Percentiles rank a stretch among this genome's conserved stretches.
Conservation (phyloP, 495 filamentous ascomycete genomes). For the Penicillium odoratum region DNA sequence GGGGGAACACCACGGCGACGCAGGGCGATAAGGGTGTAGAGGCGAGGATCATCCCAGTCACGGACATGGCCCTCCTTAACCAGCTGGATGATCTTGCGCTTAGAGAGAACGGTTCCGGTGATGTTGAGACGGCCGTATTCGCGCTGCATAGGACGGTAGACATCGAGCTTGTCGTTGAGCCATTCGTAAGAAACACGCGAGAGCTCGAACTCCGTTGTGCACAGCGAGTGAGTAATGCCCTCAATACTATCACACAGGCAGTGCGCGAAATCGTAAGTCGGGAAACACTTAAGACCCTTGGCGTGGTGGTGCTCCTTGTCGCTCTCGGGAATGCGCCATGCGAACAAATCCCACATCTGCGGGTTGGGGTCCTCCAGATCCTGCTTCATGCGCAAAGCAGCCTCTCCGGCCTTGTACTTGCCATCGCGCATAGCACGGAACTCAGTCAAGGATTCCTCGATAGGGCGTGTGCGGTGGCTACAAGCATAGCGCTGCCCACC, state of each 20-base stretch:
- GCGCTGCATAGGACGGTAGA: constrained; percentile 85
- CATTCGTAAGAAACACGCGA: constrained; percentile 83
- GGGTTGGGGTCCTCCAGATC: constrained; percentile 58
- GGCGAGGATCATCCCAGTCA: constrained; percentile 85
- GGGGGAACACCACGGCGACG: constrained; percentile 82
- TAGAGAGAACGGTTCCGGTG: constrained; percentile 77
- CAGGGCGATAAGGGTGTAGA: constrained; percentile 86
- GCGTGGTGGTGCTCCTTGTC: constrained; percentile 67
- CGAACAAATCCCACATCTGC: constrained; percentile 70
- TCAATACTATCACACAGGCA: constrained; percentile 89
- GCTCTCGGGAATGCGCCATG: constrained; percentile 69
- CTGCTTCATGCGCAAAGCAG: constrained; percentile 90
- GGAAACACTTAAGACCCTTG: constrained; percentile 74
- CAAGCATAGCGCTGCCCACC: constrained; percentile 75
- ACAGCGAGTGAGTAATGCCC: constrained; percentile 83
- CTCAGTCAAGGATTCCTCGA: constrained; percentile 74
- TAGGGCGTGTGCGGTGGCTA: constrained; percentile 68
- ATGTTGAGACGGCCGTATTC: constrained; percentile 79
- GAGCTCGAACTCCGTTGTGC: constrained; percentile 81
- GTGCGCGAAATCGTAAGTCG: constrained; percentile 90
- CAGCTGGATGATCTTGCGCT: constrained; percentile 76
- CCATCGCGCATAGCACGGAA: constrained; percentile 92
- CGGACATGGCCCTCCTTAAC: constrained; percentile 72
- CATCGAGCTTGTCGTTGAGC: constrained; percentile 71
- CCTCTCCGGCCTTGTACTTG: constrained; percentile 83